phyloP scores from a whole-genome alignment of 495 filamentous ascomycete genomes.

The Venustampulla echinocandica region DNA sequence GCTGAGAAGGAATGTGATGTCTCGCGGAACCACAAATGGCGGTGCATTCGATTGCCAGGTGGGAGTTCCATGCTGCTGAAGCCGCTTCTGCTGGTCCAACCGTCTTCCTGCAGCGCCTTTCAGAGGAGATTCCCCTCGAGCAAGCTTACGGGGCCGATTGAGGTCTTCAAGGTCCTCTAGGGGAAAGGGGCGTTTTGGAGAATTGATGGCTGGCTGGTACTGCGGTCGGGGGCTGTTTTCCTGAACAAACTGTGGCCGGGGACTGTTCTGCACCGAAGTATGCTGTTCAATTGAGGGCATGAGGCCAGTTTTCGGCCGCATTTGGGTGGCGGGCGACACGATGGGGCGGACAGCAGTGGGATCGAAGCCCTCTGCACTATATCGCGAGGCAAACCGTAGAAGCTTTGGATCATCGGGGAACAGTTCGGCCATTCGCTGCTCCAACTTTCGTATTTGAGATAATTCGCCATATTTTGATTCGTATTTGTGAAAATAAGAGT shows the following conservation, averaged over 20 bases:
- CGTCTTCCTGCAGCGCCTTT: slow-evolving; percentile 77
- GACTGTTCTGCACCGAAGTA: slow-evolving; percentile 45
- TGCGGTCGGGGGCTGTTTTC: slow-evolving; percentile 41
- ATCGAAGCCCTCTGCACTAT: slow-evolving; percentile 56
- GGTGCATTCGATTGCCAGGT: slow-evolving; percentile 25
- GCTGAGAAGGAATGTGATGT: slow-evolving; percentile 72
- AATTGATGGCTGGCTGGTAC: slow-evolving; percentile 48
- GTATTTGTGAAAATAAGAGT: slow-evolving; percentile 84
- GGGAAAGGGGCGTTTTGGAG: slow-evolving; percentile 65
- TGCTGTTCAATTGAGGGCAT: slow-evolving; percentile 42
- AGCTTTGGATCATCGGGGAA: slow-evolving; percentile 81
- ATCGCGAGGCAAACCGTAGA: slow-evolving; percentile 66
- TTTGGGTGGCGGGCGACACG: slow-evolving; percentile 69
- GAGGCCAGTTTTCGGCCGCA: slow-evolving; percentile 50
- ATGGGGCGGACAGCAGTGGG: slow-evolving; percentile 74
- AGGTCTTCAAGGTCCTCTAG: slow-evolving; percentile 19
- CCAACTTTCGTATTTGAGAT: slow-evolving; percentile 76
- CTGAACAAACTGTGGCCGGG: slow-evolving; percentile 28
- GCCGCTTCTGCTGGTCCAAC: slow-evolving; percentile 67
- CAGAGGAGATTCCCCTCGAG: slow-evolving; percentile 75
- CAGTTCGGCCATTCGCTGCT: slow-evolving; percentile 84
- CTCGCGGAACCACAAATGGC: slow-evolving; percentile 57
- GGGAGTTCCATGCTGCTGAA: slow-evolving; percentile 38
- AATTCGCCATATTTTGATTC: slow-evolving; percentile 92
- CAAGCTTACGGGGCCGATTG: slow-evolving; percentile 68